These are phyloP conservation scores for Populus alba DNA, from an alignment of 345 rosid genomes.

Conservation along the genomic window DNA sequence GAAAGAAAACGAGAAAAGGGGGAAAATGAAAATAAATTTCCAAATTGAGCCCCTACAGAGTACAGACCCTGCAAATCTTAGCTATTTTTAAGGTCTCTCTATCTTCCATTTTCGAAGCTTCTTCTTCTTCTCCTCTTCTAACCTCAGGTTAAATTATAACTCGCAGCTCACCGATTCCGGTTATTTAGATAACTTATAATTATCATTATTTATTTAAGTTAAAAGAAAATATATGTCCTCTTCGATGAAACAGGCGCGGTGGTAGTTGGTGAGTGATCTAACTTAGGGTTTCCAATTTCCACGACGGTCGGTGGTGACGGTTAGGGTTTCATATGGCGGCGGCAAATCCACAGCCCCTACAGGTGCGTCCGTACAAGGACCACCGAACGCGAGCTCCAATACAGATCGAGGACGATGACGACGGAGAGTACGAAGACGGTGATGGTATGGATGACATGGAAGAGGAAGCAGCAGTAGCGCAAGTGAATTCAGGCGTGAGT, in stretches of 20 bases:
- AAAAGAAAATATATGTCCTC: not conserved
- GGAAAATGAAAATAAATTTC: not conserved
- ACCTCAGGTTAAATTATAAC: not conserved
- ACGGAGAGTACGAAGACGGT: conserved; percentile 44
- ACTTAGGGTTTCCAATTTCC: conserved; percentile 12
- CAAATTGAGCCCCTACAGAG: conserved; percentile 27
- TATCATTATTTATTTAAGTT: no score
- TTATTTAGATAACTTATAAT: not conserved
- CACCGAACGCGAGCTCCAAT: conserved; percentile 21
- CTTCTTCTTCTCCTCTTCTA: not conserved
- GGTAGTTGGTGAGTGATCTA: not conserved
- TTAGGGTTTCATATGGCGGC: conserved; percentile 40
- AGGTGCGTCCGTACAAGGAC: conserved; percentile 41
- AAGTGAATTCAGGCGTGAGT: conserved; percentile 39
- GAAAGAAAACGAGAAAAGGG: not conserved
- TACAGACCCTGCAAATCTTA: conserved; percentile 32
- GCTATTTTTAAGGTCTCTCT: conserved; percentile 26
- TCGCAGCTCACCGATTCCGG: not conserved
- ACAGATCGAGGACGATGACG: conserved; percentile 51
- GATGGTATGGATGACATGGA: conserved; percentile 44
- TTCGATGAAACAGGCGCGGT: conserved; percentile 33
- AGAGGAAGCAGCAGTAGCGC: conserved; percentile 18
- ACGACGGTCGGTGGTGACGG: conserved; percentile 7
- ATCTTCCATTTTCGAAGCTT: conserved; percentile 21
- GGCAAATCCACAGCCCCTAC: conserved; percentile 56